Evolutionary conservation across 139 green algal genomes (phyloP), one percentile per base, ranked within the genome.

Genomic region (Diplosphaera chodatii): DNA sequence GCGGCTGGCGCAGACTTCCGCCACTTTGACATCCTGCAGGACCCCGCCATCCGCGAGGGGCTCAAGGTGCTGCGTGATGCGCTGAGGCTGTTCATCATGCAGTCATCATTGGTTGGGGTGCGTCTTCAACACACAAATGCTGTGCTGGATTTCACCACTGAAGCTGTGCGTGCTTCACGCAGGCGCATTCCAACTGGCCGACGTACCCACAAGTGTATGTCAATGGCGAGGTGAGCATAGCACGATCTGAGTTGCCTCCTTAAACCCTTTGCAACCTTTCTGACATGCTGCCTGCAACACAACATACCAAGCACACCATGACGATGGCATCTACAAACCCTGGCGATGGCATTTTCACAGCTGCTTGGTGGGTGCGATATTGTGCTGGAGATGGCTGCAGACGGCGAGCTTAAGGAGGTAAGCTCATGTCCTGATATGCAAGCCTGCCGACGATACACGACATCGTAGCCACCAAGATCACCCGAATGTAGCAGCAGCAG

Each of bases 151-250:
- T n/a, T n/a, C n/a, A n/a, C n/a, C n/a, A n/a, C n/a, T n/a, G n/a
- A 48, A 48, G 8, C 10, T 48, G 37, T 20, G 10, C 37, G 10
- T 48, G 37, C 8, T 48, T 48, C 37, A 25, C 48, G 66, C 69
- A 80, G 71, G 82, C 86, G 70, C 92, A 88, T 72, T 86, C 78
- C 31, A 78, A 89, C 59, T 97, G 92, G 92, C 93, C 92, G 25
- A 98, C 92, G 10, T 98, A 92, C 77, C 93, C 93, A 28, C 93
- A 97, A 82, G 80, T 95, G 64, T 96, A 93, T 74, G 83, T 87
- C 10, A 81, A 88, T 0, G 87, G 87, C 20, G 90, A 98, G 82
- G 72, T 93, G 32, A 48, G 37, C 37, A 48, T 6, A 6, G 37
- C 10, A n/a, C n/a, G n/a, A n/a, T n/a, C n/a, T n/a, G n/a, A n/a